These are phyloP conservation scores for Chenopodium album DNA, from an alignment of 148 eudicot species.

Conservation along the genomic window DNA sequence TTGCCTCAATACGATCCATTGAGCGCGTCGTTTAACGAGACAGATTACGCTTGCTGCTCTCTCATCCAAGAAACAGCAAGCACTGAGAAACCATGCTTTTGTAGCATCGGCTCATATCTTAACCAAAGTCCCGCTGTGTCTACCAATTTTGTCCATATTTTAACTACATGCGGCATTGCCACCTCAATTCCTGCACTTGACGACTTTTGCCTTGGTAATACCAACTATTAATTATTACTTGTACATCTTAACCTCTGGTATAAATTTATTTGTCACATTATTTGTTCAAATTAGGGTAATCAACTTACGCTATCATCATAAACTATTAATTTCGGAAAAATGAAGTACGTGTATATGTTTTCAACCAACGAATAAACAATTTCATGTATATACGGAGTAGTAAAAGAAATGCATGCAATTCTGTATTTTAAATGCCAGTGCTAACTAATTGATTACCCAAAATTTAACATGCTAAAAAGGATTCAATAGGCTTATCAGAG, in stretches of 20 bases:
- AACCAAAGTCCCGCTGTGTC: conserved; percentile 13
- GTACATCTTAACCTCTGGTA: background rate
- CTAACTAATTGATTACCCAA: no score
- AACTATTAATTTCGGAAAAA: no score
- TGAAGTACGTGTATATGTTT: no score
- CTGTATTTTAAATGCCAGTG: no score
- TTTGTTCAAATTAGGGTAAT: background rate
- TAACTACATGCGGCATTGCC: conserved; percentile 8
- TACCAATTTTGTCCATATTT: background rate
- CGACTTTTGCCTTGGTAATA: conserved; percentile 20
- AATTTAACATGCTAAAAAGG: no score
- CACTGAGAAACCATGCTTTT: conserved; percentile 18
- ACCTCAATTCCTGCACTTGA: conserved; percentile 12
- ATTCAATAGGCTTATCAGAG: no score
- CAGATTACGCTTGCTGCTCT: conserved; percentile 18
- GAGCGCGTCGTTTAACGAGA: conserved; percentile 18
- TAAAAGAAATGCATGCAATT: no score
- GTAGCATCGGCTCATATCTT: background rate
- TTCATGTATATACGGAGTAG: no score
- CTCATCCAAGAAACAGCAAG: conserved; percentile 10
- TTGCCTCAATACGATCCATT: conserved; percentile 10
- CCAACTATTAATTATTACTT: background rate
- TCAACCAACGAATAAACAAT: no score
- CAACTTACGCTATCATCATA: background rate
- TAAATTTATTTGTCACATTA: background rate